Percentiles rank a stretch among this genome's conserved stretches.
Evolutionary conservation across 1,284 basidiomycete species (phyloP).

Genomic region (Marasmius sp.): DNA sequence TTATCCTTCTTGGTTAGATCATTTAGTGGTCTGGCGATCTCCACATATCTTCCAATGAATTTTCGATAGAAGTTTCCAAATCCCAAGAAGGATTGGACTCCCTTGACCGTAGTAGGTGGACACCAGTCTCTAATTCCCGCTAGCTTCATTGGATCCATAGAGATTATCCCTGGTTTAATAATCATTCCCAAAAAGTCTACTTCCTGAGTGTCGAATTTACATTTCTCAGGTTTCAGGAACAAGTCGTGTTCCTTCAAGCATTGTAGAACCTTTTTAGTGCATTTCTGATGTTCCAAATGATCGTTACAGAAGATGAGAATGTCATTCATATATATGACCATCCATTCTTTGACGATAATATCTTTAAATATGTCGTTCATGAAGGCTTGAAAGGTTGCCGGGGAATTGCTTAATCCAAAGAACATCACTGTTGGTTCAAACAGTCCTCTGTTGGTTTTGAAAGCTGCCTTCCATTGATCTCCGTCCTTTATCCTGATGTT

Average conservation of each 20-base stretch:
- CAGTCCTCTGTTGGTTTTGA: conserved; percentile 4
- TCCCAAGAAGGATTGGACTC: neutral
- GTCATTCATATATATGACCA: conserved; percentile 30
- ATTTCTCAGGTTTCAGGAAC: too few relatives aligned
- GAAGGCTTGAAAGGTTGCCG: conserved; percentile 26
- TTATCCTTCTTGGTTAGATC: conserved; percentile 14
- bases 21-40: conserved; percentile 24
- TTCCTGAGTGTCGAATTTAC: too few relatives aligned
- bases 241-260: conserved; percentile 10
- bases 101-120: neutral
- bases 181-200: too few relatives aligned
- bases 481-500: too few relatives aligned
- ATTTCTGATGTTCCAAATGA: conserved; percentile 18
- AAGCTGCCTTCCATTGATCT: too few relatives aligned
- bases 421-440: conserved; percentile 31
- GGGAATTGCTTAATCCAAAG: conserved; percentile 32
- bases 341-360: conserved; percentile 16
- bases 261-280: conserved; percentile 13
- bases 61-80: conserved; percentile 21
- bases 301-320: conserved; percentile 30
- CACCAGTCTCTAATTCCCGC: neutral
- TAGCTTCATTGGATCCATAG: neutral
- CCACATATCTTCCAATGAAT: conserved; percentile 38
- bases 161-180: too few relatives aligned
- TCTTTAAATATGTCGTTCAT: conserved; percentile 24